A percentile compares a stretch with the other conserved stretches of the same genome.
phyloP scores from a whole-genome alignment of 2,329 filamentous ascomycete genomes.

The Penicillium sp. region DNA sequence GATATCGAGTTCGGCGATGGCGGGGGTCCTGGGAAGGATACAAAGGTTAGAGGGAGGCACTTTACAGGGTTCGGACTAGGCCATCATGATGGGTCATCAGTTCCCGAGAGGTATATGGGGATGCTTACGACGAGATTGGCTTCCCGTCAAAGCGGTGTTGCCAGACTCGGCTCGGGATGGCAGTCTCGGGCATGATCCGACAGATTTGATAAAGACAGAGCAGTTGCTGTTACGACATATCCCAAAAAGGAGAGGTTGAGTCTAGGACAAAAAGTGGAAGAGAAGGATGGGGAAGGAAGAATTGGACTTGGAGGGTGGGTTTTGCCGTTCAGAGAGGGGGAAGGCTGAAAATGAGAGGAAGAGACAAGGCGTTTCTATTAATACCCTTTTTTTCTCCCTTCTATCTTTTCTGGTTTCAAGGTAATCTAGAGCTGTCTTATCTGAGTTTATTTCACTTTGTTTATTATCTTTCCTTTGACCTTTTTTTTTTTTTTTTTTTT shows the following conservation, averaged over 20 bases:
- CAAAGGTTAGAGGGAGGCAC: background rate
- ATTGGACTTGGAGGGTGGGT: slow-evolving; percentile 16
- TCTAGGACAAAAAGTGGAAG: slow-evolving; percentile 8
- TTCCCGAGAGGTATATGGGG: background rate
- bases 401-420: background rate
- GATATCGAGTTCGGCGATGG: slow-evolving; percentile 36
- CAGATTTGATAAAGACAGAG: background rate
- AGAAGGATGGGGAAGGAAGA: slow-evolving; percentile 7
- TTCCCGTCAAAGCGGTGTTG: slow-evolving; percentile 31
- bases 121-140: slow-evolving; percentile 28
- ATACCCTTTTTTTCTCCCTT: background rate
- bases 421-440: slow-evolving; percentile 4
- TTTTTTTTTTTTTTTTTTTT: background rate
- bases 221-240: slow-evolving; percentile 15
- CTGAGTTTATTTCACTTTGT: background rate
- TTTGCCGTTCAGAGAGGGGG: slow-evolving; percentile 16
- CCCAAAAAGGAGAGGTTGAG: slow-evolving; percentile 7
- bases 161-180: slow-evolving; percentile 15
- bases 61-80: background rate
- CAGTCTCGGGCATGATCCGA: slow-evolving; percentile 20
- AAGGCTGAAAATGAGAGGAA: slow-evolving; percentile 6
- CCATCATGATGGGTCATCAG: background rate
- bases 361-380: slow-evolving; percentile 14
- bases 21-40: slow-evolving; percentile 22
- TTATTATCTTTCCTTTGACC: background rate